Conservation (phyloP, 164 flowering plant genomes). For the Liriodendron chinense region DNA sequence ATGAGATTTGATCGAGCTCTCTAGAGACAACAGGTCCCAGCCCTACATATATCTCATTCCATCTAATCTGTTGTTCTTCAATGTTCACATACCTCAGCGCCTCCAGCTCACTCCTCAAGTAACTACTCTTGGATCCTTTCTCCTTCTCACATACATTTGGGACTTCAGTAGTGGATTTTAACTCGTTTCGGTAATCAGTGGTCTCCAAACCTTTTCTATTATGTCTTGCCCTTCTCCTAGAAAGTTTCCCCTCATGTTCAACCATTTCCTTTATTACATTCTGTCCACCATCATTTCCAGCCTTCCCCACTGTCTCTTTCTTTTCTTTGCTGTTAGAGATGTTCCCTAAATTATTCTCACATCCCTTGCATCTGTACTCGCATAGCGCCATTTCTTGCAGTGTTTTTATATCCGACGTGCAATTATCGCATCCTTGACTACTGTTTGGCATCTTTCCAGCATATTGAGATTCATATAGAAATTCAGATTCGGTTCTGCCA, state of each 20-base stretch:
- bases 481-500: too few relatives aligned
- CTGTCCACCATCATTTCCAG: too few relatives aligned
- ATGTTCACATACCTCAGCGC: conserved; percentile 44
- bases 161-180: background rate
- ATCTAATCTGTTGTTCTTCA: conserved; percentile 48
- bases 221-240: too few relatives aligned
- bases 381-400: too few relatives aligned
- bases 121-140: conserved; percentile 24
- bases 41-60: conserved; percentile 55
- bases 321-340: too few relatives aligned
- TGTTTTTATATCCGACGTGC: too few relatives aligned
- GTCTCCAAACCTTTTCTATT: too few relatives aligned
- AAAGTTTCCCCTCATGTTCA: conserved; percentile 11
- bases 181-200: background rate
- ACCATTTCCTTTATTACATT: too few relatives aligned
- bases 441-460: conserved; percentile 4
- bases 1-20: conserved; percentile 44
- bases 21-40: conserved; percentile 37
- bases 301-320: too few relatives aligned
- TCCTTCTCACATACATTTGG: background rate
- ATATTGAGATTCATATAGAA: too few relatives aligned
- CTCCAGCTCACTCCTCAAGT: conserved; percentile 59
- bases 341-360: too few relatives aligned
- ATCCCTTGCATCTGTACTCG: too few relatives aligned
- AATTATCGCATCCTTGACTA: conserved; percentile 14